These are phyloP conservation scores for Ceratocystis cacaofunesta DNA, from an alignment of 2,329 filamentous ascomycete genomes.

Conservation along the genomic window DNA sequence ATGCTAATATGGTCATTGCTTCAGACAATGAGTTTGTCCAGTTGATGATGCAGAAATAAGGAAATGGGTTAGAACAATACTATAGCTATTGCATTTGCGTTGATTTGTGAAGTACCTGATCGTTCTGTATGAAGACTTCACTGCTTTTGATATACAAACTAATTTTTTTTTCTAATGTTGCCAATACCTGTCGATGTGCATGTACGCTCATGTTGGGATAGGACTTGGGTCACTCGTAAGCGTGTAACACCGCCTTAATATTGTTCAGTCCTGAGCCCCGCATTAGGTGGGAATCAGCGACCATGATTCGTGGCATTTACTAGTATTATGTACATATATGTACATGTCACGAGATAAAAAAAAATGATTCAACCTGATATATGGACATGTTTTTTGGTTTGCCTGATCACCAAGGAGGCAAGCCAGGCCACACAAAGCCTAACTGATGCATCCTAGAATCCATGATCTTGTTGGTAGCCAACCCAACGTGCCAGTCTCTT, in stretches of 20 bases:
- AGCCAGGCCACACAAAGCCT: too few species aligned
- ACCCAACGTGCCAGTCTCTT: too few species aligned
- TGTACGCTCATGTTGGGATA: neutral
- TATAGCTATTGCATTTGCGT: constrained; percentile 10
- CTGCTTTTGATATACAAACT: neutral
- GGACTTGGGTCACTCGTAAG: neutral
- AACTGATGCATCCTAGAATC: too few species aligned
- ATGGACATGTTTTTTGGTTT: too few species aligned
- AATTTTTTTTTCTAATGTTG: neutral
- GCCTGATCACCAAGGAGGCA: too few species aligned
- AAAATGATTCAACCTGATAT: too few species aligned
- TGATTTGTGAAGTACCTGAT: constrained; percentile 4
- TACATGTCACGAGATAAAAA: too few species aligned
- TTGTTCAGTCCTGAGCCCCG: neutral
- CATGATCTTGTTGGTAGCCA: too few species aligned
- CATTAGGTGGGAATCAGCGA: neutral
- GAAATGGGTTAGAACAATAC: constrained; percentile 1
- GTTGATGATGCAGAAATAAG: constrained; percentile 91
- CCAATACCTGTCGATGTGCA: neutral
- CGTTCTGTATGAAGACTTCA: neutral
- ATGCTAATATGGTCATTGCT: neutral
- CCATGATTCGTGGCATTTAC: neutral
- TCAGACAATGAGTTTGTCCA: constrained; percentile 84
- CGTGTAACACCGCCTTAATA: neutral
- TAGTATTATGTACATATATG: too few species aligned